Conservation (phyloP, 495 filamentous ascomycete genomes). For the Cetradonia linearis region DNA sequence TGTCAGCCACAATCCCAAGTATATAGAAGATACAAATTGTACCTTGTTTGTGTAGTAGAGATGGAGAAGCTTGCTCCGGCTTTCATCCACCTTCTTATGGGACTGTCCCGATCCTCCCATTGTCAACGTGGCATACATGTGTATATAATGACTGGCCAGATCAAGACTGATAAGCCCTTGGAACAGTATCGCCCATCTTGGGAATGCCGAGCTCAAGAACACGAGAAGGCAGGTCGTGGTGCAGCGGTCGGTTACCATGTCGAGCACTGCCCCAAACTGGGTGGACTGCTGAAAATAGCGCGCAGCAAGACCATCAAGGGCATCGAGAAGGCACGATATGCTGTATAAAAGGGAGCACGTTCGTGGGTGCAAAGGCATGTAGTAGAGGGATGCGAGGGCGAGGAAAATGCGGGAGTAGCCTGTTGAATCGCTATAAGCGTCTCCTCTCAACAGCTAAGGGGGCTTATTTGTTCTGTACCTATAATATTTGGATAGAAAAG, state of each 20-base stretch:
- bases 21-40: conserved; percentile 9
- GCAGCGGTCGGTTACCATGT: conserved; percentile 96
- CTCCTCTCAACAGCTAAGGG: not conserved
- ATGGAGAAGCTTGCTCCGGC: conserved; percentile 69
- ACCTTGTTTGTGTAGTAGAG: conserved; percentile 96
- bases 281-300: conserved; percentile 10
- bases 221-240: conserved; percentile 90
- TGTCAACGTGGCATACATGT: conserved; percentile 87
- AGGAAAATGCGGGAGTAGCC: conserved; percentile 85
- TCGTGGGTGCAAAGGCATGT: conserved; percentile 93
- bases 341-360: conserved; percentile 88
- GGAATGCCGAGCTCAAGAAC: conserved; percentile 85
- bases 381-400: conserved; percentile 86
- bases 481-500: conserved; percentile 93
- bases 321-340: conserved; percentile 87
- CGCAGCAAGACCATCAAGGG: conserved; percentile 63
- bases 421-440: conserved; percentile 27
- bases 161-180: conserved; percentile 86
- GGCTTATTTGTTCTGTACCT: conserved; percentile 45
- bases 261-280: conserved; percentile 68
- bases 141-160: conserved; percentile 92
- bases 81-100: conserved; percentile 86
- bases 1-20: not conserved
- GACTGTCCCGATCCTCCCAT: conserved; percentile 61
- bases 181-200: conserved; percentile 85